phyloP scores from a whole-genome alignment of 306 rosid genomes.

The Pyrus bretschneideri region DNA sequence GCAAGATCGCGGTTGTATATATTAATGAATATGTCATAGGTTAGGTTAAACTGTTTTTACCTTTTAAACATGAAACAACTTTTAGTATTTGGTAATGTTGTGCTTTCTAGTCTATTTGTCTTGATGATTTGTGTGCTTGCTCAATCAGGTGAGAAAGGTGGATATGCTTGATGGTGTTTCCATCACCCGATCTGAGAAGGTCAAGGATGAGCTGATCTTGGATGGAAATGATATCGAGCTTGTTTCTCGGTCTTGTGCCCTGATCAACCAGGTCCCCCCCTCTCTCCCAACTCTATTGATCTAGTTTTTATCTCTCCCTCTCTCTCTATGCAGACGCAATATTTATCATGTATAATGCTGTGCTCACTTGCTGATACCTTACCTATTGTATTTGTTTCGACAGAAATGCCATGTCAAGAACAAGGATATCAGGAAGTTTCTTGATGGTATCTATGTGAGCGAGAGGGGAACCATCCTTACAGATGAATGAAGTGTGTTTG shows the following conservation, averaged over 20 bases:
- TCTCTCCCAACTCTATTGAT: not conserved
- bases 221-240: conserved; percentile 82
- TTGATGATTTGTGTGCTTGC: not conserved
- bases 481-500: conserved; percentile 31
- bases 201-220: conserved; percentile 66
- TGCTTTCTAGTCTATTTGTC: not conserved
- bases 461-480: conserved; percentile 52
- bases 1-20: not conserved
- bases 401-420: conserved; percentile 91
- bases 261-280: conserved; percentile 60
- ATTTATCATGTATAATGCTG: not conserved
- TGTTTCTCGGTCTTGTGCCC: conserved; percentile 65
- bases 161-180: conserved; percentile 76
- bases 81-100: not conserved
- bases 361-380: not conserved
- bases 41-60: not conserved
- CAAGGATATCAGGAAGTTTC: conserved; percentile 81
- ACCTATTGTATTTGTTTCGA: not conserved
- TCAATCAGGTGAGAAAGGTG: conserved; percentile 65
- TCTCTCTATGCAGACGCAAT: not conserved
- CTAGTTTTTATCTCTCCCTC: not conserved
- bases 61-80: not conserved
- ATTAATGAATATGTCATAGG: too few relatives aligned
- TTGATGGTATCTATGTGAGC: conserved; percentile 80
- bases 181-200: conserved; percentile 64